phyloP scores from a whole-genome alignment of 345 rosid species.

The Garcia nutans region DNA sequence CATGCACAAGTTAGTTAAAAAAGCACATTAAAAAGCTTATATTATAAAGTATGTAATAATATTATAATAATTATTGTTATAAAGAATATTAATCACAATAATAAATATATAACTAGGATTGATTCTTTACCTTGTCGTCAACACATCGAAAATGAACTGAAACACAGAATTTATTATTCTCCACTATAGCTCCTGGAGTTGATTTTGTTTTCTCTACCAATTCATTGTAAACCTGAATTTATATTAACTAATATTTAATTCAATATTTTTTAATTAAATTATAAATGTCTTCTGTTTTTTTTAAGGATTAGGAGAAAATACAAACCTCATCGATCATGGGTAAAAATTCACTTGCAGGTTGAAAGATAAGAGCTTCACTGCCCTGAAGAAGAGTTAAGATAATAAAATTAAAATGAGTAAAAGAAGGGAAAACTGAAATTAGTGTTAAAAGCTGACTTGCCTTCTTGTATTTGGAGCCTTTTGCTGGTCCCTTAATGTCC shows the following conservation, averaged over 20 bases:
- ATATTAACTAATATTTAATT: too few species aligned
- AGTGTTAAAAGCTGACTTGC: conserved; percentile 31
- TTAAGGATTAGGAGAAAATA: neutral
- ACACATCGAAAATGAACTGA: conserved; percentile 94
- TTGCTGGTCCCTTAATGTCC: conserved; percentile 95
- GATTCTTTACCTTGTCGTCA: conserved; percentile 59
- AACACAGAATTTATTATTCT: conserved; percentile 81
- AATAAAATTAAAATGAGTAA: neutral
- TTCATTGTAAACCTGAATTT: conserved; percentile 48
- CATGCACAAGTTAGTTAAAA: conserved; percentile 9
- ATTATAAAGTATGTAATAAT: neutral
- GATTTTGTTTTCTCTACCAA: conserved; percentile 67
- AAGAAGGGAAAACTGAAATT: neutral
- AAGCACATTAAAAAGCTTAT: neutral
- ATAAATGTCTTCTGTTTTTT: too few species aligned
- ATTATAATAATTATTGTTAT: neutral
- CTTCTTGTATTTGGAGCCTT: conserved; percentile 53
- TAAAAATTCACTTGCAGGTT: conserved; percentile 81
- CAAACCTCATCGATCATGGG: conserved; percentile 84
- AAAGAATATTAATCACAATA: neutral
- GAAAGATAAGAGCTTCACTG: conserved; percentile 52
- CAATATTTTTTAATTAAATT: neutral
- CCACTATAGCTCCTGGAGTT: conserved; percentile 71
- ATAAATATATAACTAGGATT: neutral
- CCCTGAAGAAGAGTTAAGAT: conserved; percentile 33